Conservation (phyloP, 805 yeast species). For the Saturnispora hagleri region DNA sequence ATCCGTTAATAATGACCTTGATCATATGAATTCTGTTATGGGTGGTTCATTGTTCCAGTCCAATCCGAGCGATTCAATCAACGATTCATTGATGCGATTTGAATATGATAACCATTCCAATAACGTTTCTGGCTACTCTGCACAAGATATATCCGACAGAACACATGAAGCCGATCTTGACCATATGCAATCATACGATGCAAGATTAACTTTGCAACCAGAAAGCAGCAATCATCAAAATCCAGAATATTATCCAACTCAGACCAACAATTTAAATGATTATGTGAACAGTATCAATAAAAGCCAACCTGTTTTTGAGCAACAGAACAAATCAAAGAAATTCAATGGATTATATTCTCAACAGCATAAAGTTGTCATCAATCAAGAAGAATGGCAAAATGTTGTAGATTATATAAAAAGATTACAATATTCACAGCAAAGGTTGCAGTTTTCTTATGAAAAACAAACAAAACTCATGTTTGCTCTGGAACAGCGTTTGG, state of each 20-base stretch:
- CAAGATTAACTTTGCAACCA: neutral
- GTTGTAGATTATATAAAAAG: neutral
- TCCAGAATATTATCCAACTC: neutral
- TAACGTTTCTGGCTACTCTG: neutral
- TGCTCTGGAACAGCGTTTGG: constrained; percentile 23
- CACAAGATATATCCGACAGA: neutral
- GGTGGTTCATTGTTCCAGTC: neutral
- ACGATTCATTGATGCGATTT: constrained; percentile 3
- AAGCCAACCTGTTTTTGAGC: neutral
- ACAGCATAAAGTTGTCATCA: neutral
- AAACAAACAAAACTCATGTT: constrained; percentile 18
- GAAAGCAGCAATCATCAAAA: neutral
- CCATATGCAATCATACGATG: neutral
- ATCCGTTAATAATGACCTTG: neutral
- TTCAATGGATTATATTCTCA: neutral
- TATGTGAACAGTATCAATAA: neutral
- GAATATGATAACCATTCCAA: constrained; percentile 1
- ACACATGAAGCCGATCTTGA: neutral
- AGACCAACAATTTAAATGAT: neutral
- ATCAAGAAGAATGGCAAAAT: constrained; percentile 1
- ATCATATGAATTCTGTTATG: constrained; percentile 6
- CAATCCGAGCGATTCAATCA: neutral
- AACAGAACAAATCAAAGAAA: neutral
- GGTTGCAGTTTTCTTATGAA: constrained; percentile 9
- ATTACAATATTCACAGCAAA: constrained; percentile 8